These are phyloP conservation scores for Leccinum boreale DNA, from an alignment of 768 basidiomycete genomes.

Conservation along the genomic window DNA sequence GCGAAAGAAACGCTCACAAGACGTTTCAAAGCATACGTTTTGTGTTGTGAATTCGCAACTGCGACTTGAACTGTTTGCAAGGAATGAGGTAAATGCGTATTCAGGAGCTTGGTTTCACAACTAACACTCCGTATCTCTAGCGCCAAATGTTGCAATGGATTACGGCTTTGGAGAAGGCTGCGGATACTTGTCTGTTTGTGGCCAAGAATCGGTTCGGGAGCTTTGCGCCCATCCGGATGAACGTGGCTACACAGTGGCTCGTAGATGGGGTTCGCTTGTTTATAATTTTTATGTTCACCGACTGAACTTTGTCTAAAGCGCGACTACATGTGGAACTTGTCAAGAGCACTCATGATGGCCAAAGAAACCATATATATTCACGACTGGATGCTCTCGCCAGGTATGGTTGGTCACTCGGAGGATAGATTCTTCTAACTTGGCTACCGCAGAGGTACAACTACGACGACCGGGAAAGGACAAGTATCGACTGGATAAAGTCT, in stretches of 20 bases:
- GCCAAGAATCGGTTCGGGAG: conserved; percentile 86
- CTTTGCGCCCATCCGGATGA: conserved; percentile 88
- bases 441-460: conserved; percentile 67
- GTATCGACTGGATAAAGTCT: conserved; percentile 81
- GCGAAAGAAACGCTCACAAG: conserved; percentile 46
- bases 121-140: conserved; percentile 34
- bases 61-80: conserved; percentile 80
- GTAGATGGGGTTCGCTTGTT: conserved; percentile 80
- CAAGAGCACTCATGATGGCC: conserved; percentile 85
- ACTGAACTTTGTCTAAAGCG: conserved; percentile 47
- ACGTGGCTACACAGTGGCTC: conserved; percentile 96
- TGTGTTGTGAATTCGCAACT: conserved; percentile 91
- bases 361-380: conserved; percentile 91
- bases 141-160: conserved; percentile 98
- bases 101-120: neutral
- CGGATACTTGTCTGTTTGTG: conserved; percentile 72
- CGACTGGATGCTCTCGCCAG: conserved; percentile 97
- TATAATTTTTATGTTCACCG: neutral
- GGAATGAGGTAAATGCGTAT: conserved; percentile 61
- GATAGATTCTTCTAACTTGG: neutral
- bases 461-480: conserved; percentile 80
- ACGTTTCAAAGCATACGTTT: conserved; percentile 92
- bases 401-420: conserved; percentile 35
- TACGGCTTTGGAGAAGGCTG: conserved; percentile 80
- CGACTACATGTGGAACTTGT: conserved; percentile 98